phyloP scores from a whole-genome alignment of 192 early-diverging fungal species.

The Linnemannia elongata region DNA sequence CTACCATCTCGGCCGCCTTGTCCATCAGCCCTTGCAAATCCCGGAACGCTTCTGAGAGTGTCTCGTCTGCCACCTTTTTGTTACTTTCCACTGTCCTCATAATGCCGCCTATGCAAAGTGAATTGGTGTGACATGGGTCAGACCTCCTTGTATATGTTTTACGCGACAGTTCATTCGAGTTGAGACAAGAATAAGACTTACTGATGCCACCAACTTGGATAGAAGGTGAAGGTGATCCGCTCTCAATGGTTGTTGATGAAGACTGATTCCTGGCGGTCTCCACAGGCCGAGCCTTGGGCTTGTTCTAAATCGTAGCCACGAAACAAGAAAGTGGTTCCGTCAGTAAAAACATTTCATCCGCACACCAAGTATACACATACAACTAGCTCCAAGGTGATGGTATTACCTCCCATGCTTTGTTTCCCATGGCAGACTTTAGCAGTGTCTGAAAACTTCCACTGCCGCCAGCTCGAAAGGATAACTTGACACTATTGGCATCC shows the following conservation, averaged over 20 bases:
- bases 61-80: conserved; percentile 75
- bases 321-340: neutral
- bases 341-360: neutral
- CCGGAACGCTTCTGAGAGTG: conserved; percentile 85
- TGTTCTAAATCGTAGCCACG: conserved; percentile 7
- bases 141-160: neutral
- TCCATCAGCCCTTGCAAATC: conserved; percentile 91
- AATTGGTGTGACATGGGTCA: too few species aligned
- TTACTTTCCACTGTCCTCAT: conserved; percentile 73
- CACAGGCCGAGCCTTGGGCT: conserved; percentile 11
- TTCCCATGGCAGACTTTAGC: conserved; percentile 72
- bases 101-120: conserved; percentile 66
- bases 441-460: conserved; percentile 68
- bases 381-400: neutral
- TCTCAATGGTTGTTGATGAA: conserved; percentile 10
- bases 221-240: conserved; percentile 13
- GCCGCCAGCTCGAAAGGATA: conserved; percentile 88
- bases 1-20: conserved; percentile 91
- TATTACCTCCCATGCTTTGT: conserved; percentile 76
- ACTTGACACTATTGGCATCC: conserved; percentile 65
- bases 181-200: conserved; percentile 30
- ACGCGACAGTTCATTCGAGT: neutral
- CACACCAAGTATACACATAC: neutral
- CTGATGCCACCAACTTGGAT: conserved; percentile 61
- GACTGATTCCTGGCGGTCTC: neutral